phyloP scores from a whole-genome alignment of 768 basidiomycete genomes.

The Sarcodon sp. region DNA sequence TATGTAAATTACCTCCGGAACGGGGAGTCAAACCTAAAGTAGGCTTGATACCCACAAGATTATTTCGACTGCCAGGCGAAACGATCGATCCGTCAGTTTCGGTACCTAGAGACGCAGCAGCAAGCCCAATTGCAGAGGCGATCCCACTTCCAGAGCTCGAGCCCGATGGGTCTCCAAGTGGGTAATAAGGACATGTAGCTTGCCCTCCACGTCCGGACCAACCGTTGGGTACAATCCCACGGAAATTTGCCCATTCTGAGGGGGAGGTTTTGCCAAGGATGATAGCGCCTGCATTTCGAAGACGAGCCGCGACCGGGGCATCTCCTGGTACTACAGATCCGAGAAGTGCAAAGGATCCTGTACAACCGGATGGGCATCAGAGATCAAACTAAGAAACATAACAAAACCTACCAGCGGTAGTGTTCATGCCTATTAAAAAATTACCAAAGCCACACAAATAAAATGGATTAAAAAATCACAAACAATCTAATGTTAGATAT shows the following conservation, averaged over 20 bases:
- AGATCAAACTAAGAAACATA: too few species aligned
- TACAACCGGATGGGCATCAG: constrained; percentile 1
- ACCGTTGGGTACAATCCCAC: constrained; percentile 24
- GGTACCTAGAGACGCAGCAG: constrained; percentile 27
- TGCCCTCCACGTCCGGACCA: constrained; percentile 37
- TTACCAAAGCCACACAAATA: too few species aligned
- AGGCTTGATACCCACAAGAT: constrained; percentile 27
- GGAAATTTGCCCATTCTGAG: constrained; percentile 29
- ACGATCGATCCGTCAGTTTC: constrained; percentile 39
- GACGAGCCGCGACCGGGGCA: constrained; percentile 15
- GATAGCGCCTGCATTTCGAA: constrained; percentile 21
- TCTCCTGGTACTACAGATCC: constrained; percentile 19
- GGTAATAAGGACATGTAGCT: constrained; percentile 26
- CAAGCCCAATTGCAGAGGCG: constrained; percentile 27
- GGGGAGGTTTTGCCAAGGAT: constrained; percentile 28
- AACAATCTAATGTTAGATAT: not conserved
- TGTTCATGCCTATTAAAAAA: constrained; percentile 21
- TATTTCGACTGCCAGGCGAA: constrained; percentile 26
- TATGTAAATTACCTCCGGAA: constrained; percentile 16
- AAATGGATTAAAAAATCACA: not conserved
- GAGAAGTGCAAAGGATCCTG: constrained; percentile 20
- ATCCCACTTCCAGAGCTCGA: constrained; percentile 30
- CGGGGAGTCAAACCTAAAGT: constrained; percentile 22
- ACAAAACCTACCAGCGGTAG: constrained; percentile 15
- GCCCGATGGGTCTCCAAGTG: constrained; percentile 25